phyloP scores from a whole-genome alignment of 495 filamentous ascomycete species.

The Podospora bellae-mahoneyi region DNA sequence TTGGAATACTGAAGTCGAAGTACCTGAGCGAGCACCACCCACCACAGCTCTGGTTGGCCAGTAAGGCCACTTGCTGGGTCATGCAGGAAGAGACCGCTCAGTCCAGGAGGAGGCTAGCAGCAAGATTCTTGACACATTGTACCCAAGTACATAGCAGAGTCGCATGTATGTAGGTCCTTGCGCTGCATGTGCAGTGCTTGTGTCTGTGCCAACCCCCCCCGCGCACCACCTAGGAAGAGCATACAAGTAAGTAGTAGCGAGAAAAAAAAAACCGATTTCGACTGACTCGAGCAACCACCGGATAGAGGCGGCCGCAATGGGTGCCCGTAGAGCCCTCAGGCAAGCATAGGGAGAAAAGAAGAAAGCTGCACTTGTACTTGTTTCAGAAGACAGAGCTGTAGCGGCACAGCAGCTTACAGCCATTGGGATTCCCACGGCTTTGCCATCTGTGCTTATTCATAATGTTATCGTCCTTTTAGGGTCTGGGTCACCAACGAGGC shows the following conservation, averaged over 20 bases:
- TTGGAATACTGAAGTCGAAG: conserved; percentile 6
- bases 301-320: neutral
- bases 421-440: neutral
- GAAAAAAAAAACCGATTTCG: neutral
- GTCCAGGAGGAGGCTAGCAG: conserved; percentile 11
- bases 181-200: conserved; percentile 9
- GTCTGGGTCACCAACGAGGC: conserved; percentile 4
- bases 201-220: neutral
- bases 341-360: conserved; percentile 5
- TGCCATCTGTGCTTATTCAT: neutral
- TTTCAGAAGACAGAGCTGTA: conserved; percentile 12
- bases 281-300: conserved; percentile 2
- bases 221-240: neutral
- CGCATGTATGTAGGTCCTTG: neutral
- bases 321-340: neutral
- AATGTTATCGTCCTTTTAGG: neutral
- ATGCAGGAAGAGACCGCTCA: neutral
- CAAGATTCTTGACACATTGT: conserved; percentile 6
- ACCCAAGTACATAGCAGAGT: neutral
- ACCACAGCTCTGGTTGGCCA: conserved; percentile 13
- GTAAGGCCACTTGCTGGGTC: conserved; percentile 9
- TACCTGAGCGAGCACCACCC: conserved; percentile 1
- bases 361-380: neutral
- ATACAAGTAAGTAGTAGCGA: neutral
- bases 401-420: conserved; percentile 10